Conservation (phyloP, 2,329 filamentous ascomycete species). For the Bipolaris bicolor region DNA sequence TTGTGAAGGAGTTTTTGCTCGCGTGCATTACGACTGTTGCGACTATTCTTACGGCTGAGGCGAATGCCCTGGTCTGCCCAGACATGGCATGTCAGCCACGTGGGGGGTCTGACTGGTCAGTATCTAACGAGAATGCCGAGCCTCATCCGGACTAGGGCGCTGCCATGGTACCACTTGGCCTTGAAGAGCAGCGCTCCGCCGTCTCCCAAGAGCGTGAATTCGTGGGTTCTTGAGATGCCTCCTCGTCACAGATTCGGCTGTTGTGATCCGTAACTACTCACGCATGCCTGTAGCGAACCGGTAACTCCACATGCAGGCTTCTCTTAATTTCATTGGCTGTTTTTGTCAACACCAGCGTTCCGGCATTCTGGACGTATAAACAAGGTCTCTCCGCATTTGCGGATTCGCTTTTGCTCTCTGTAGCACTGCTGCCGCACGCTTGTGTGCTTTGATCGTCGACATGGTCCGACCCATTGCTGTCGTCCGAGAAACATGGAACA, state of each 20-base stretch:
- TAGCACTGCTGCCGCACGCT: conserved; percentile 25
- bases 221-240: conserved; percentile 28
- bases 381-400: conserved; percentile 28
- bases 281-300: conserved; percentile 24
- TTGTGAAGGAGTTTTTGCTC: not conserved
- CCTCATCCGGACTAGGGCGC: conserved; percentile 22
- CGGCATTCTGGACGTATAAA: conserved; percentile 29
- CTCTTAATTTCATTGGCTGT: conserved; percentile 25
- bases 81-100: conserved; percentile 6
- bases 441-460: conserved; percentile 16
- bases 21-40: conserved; percentile 12
- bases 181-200: conserved; percentile 21
- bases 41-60: conserved; percentile 8
- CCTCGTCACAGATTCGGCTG: conserved; percentile 30
- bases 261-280: conserved; percentile 23
- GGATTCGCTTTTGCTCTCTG: conserved; percentile 20
- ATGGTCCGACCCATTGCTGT: conserved; percentile 32
- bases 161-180: conserved; percentile 32
- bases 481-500: conserved; percentile 38
- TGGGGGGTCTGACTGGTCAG: conserved; percentile 28
- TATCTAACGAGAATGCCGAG: conserved; percentile 22
- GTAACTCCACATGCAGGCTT: conserved; percentile 28
- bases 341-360: conserved; percentile 17
- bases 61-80: conserved; percentile 18
- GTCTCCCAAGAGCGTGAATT: conserved; percentile 24